A percentile compares a stretch with the other conserved stretches of the same genome.
Conservation (phyloP, 495 filamentous ascomycete genomes). For the Aspergillus egyptiacus region DNA sequence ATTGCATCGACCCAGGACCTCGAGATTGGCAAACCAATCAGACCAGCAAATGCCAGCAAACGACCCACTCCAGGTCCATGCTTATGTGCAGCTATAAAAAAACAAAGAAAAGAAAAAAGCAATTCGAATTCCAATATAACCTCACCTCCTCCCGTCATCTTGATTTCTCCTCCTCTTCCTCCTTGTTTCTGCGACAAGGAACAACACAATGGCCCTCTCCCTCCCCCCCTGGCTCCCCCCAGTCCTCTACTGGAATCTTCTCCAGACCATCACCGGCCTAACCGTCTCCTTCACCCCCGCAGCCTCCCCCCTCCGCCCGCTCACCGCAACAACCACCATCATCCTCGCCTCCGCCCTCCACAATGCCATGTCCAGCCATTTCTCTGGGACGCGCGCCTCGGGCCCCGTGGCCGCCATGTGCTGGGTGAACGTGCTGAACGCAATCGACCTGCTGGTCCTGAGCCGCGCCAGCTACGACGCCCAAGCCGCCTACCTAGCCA, state of each 20-base stretch:
- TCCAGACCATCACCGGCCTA: conserved; percentile 14
- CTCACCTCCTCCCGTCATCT: too few relatives aligned
- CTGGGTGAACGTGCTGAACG: conserved; percentile 24
- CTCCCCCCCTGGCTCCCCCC: conserved; percentile 11
- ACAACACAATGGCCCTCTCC: not conserved
- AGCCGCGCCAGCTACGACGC: conserved; percentile 16
- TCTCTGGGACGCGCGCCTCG: conserved; percentile 5
- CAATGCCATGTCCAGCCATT: not conserved
- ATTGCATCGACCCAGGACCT: too few relatives aligned
- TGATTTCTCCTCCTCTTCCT: too few relatives aligned
- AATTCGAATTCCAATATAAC: too few relatives aligned
- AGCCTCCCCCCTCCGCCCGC: conserved; percentile 4
- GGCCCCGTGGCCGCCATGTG: conserved; percentile 20
- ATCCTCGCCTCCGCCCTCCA: conserved; percentile 9
- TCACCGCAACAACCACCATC: not conserved
- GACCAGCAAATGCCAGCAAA: too few relatives aligned
- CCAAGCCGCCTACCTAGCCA: not conserved
- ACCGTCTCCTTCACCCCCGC: conserved; percentile 12
- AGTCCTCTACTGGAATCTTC: conserved; percentile 7
- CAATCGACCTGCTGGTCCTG: conserved; percentile 18
- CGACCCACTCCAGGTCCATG: too few relatives aligned
- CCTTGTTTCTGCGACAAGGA: too few relatives aligned
- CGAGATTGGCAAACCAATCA: too few relatives aligned
- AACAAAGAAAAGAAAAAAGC: too few relatives aligned
- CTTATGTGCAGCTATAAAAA: too few relatives aligned